Evolutionary conservation across 2,329 filamentous ascomycete species (phyloP).

Genomic region (Xylaria sp.): DNA sequence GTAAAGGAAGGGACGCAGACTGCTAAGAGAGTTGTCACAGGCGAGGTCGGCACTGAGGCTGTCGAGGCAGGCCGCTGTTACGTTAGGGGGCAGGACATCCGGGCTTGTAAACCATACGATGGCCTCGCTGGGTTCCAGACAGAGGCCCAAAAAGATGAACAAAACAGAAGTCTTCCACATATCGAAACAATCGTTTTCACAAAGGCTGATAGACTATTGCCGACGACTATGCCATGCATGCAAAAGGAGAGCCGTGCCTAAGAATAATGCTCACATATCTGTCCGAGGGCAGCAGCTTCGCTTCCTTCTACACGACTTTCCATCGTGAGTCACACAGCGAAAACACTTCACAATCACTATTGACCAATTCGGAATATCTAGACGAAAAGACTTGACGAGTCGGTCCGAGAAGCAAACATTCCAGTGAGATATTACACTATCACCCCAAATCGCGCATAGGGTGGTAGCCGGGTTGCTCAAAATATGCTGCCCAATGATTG

Average conservation of each 20-base stretch:
- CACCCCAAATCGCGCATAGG: too few relatives aligned
- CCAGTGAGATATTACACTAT: too few relatives aligned
- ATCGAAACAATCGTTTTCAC: too few relatives aligned
- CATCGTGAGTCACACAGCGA: neutral
- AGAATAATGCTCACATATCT: neutral
- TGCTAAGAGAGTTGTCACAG: conserved; percentile 12
- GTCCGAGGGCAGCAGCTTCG: neutral
- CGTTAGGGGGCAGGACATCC: conserved; percentile 1
- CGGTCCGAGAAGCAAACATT: too few relatives aligned
- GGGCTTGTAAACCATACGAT: conserved; percentile 13
- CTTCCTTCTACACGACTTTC: neutral
- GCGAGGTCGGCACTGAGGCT: conserved; percentile 10
- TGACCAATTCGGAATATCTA: neutral
- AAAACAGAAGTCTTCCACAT: conserved; percentile 18
- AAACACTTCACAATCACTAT: neutral
- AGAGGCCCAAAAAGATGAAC: conserved; percentile 3
- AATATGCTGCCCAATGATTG: too few relatives aligned
- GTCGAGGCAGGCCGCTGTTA: neutral
- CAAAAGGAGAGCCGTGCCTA: neutral
- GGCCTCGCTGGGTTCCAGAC: conserved; percentile 3
- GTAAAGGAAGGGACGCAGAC: conserved; percentile 10
- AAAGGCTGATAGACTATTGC: too few relatives aligned
- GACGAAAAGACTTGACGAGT: too few relatives aligned
- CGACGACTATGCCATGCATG: neutral
- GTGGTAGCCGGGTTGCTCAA: too few relatives aligned